A percentile compares a stretch with the other conserved stretches of the same genome.
These are phyloP conservation scores for Pseudopediastrum boryanum DNA, from an alignment of 139 green algal species.

Conservation along the genomic window DNA sequence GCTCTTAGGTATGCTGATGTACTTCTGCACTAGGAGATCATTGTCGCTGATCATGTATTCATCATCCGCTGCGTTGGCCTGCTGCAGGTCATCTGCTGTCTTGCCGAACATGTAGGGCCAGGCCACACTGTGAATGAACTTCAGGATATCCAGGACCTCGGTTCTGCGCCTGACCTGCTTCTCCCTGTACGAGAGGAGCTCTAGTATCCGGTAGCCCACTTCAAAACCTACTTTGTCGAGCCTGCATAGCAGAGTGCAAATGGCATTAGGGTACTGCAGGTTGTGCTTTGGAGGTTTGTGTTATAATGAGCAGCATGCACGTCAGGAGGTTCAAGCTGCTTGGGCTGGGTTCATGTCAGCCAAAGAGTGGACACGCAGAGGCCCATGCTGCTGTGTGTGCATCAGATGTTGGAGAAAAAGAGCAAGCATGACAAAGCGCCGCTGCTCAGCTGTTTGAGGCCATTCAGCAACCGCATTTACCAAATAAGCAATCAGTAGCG, in stretches of 20 bases:
- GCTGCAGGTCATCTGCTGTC: slow-evolving; percentile 93
- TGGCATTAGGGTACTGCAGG: background rate
- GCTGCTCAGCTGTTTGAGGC: background rate
- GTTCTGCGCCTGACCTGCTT: slow-evolving; percentile 67
- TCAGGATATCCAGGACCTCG: slow-evolving; percentile 87
- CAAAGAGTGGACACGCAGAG: background rate
- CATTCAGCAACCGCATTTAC: too few species aligned
- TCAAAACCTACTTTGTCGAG: slow-evolving; percentile 85
- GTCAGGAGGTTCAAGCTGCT: background rate
- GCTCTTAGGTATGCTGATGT: slow-evolving; percentile 92
- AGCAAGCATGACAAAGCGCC: background rate
- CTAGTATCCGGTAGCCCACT: slow-evolving; percentile 86
- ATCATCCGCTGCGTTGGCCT: slow-evolving; percentile 90
- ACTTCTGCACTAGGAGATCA: slow-evolving; percentile 87
- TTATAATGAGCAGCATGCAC: background rate
- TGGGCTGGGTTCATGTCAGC: background rate
- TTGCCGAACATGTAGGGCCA: slow-evolving; percentile 96
- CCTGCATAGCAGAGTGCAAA: too few species aligned
- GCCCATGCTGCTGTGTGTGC: background rate
- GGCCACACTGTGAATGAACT: slow-evolving; percentile 86
- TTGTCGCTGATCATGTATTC: slow-evolving; percentile 97
- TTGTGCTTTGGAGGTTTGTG: too few species aligned
- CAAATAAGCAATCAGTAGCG: too few species aligned
- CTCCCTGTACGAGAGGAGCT: slow-evolving; percentile 88
- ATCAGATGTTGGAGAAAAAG: background rate